Base-by-base conservation (phyloP, 306 rosid species). In the apple (Malus domestica) region DNA sequence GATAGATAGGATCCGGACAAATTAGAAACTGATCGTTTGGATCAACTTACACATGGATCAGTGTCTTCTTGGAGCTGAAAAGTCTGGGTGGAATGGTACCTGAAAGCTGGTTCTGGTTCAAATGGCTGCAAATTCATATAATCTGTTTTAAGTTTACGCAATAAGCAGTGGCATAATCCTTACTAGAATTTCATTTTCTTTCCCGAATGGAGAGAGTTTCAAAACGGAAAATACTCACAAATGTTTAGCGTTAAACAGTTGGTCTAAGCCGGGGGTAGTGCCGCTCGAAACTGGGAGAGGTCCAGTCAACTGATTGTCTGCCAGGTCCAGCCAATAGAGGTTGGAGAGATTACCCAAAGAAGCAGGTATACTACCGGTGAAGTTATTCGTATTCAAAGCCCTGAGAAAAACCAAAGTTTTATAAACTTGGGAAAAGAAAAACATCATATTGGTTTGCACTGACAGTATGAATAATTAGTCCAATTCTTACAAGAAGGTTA, bases 281-380 rank as follows among this genome's bases (percentile, higher is more conserved):
- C 85, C 8, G 75, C 78, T 80, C 63, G 99, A 95, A 78, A 95
- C 84, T 18, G 98, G 98, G 55, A 95, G 49, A 42, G 86, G 40
- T 64, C 98, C 97, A 3, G 81, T 84, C 15, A 95, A 68, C 75
- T 87, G 88, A 83, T 95, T 95, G 45, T 88, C 91, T 51, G 98
- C 92, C 69, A 95, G 82, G 80, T 95, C 99, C 71, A 95, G 68
- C 99, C 99, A 95, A 74, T 86, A 89, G 38, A 95, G 85, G 46
- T 95, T 88, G 83, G 97, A 89, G 82, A 95, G 96, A 18, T 88
- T 90, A 5, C 98, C 98, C 83, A 95, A 73, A 64, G 99, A 84
- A 70, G 96, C 76, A 59, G 99, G 99, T 81, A 95, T 88, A 16
- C 72, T 74, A 46, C 97, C 98, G 16, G 93, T 84, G 77, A 95